A percentile compares a stretch with the other conserved stretches of the same genome.
These are phyloP conservation scores for Xylariaceae sp. DNA, from an alignment of 2,329 filamentous ascomycete species.

Conservation along the genomic window DNA sequence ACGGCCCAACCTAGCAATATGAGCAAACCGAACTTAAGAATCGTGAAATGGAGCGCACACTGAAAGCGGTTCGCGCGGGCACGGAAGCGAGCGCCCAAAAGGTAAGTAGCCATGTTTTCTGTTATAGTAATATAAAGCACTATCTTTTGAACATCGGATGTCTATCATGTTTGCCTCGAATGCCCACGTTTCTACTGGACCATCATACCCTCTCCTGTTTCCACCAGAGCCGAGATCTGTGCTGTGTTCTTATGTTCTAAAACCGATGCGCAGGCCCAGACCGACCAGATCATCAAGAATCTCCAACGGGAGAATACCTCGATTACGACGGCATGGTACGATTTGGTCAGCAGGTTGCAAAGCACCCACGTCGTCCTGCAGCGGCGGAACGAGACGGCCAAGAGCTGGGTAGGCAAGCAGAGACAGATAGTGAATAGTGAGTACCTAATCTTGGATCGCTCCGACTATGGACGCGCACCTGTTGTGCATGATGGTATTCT, in stretches of 20 bases:
- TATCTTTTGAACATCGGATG: too few relatives aligned
- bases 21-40: conserved; percentile 53
- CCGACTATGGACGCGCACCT: too few relatives aligned
- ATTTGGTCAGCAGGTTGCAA: conserved; percentile 70
- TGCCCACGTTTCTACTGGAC: too few relatives aligned
- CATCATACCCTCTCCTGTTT: too few relatives aligned
- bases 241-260: conserved; percentile 9
- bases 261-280: conserved; percentile 36
- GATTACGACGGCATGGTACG: conserved; percentile 82
- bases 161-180: too few relatives aligned
- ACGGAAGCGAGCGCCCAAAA: conserved; percentile 46
- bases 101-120: conserved; percentile 36
- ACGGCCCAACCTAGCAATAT: conserved; percentile 43
- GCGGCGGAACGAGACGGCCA: conserved; percentile 66
- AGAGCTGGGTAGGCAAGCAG: conserved; percentile 82
- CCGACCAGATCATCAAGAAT: conserved; percentile 56
- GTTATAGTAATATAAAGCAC: too few relatives aligned
- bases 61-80: conserved; percentile 48
- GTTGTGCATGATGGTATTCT: too few relatives aligned
- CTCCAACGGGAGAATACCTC: conserved; percentile 72
- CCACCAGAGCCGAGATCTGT: too few relatives aligned
- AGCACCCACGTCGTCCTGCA: conserved; percentile 78
- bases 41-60: conserved; percentile 48
- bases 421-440: conserved; percentile 61
- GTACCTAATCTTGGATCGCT: conserved; percentile 20